These are phyloP conservation scores for Neopestalotiopsis sp. DNA, from an alignment of 2,329 filamentous ascomycete genomes.

Conservation along the genomic window DNA sequence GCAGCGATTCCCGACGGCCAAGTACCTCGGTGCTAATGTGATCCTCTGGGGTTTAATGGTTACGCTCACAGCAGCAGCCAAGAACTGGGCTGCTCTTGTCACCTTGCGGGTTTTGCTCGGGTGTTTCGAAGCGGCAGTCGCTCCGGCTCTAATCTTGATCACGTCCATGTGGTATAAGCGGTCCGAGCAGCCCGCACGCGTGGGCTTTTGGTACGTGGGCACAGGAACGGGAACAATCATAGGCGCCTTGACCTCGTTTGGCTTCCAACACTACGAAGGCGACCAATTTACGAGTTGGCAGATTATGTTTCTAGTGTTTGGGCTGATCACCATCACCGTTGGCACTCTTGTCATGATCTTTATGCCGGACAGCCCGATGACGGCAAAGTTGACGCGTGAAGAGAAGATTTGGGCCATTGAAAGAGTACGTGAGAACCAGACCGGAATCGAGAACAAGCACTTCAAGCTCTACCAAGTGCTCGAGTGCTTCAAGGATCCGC, in stretches of 20 bases:
- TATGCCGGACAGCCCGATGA: constrained; percentile 34
- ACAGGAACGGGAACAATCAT: constrained; percentile 46
- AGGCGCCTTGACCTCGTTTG: constrained; percentile 44
- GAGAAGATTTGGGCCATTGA: constrained; percentile 34
- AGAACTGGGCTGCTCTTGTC: constrained; percentile 55
- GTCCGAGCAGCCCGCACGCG: constrained; percentile 62
- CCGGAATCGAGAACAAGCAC: constrained; percentile 35
- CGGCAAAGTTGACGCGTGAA: constrained; percentile 28
- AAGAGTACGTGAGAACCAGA: constrained; percentile 33
- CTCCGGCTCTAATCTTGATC: constrained; percentile 59
- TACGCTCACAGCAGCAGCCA: constrained; percentile 52
- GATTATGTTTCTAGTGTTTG: constrained; percentile 55
- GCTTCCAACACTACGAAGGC: constrained; percentile 54
- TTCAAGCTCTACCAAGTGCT: constrained; percentile 31
- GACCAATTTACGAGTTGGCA: constrained; percentile 53
- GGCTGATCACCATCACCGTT: constrained; percentile 36
- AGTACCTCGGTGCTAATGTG: constrained; percentile 54
- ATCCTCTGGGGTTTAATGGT: constrained; percentile 54
- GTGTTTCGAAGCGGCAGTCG: constrained; percentile 58
- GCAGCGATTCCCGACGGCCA: constrained; percentile 58
- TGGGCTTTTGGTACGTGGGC: constrained; percentile 65
- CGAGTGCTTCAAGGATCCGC: constrained; percentile 32
- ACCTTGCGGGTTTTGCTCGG: constrained; percentile 57
- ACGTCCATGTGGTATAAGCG: constrained; percentile 61
- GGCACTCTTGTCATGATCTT: constrained; percentile 28